Evolutionary conservation across 306 rosid species (phyloP).

Genomic region (apple (Malus domestica)): DNA sequence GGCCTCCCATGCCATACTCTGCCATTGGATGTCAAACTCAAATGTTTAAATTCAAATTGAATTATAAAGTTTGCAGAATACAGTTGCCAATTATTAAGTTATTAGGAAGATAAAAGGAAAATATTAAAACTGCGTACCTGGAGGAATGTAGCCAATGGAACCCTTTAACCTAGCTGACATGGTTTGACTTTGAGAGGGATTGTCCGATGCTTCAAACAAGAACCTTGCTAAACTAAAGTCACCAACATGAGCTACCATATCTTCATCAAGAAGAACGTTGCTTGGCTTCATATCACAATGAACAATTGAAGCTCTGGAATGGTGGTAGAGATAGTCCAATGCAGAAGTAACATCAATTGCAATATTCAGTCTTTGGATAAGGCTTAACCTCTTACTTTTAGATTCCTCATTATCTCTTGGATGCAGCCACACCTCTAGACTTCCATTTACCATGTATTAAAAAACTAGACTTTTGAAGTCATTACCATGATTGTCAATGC

Average conservation of each 20-base stretch:
- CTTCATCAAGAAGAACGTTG: constrained; percentile 12
- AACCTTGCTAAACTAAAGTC: background rate
- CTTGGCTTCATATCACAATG: constrained; percentile 2
- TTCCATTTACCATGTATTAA: constrained; percentile 32
- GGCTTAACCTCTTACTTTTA: constrained; percentile 12
- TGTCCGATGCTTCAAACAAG: constrained; percentile 4
- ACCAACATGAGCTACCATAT: constrained; percentile 33
- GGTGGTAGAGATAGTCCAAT: background rate
- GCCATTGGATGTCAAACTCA: background rate
- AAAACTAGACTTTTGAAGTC: constrained; percentile 34
- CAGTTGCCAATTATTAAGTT: background rate
- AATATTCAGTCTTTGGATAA: background rate
- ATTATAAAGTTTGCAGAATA: no score
- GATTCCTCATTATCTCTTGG: background rate
- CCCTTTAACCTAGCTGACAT: constrained; percentile 12
- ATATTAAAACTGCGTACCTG: constrained; percentile 3
- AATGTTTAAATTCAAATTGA: background rate
- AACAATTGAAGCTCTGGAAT: background rate
- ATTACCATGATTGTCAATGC: constrained; percentile 9
- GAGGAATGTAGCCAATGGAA: constrained; percentile 36
- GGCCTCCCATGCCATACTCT: constrained; percentile 30
- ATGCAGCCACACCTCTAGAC: constrained; percentile 26
- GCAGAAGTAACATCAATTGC: background rate
- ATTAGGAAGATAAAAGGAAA: background rate
- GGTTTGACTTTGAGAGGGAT: background rate